Percentiles rank a stretch among this genome's conserved stretches.
Evolutionary conservation across 1,284 basidiomycete genomes (phyloP).

Genomic region (Exobasidium cylindrosporum): DNA sequence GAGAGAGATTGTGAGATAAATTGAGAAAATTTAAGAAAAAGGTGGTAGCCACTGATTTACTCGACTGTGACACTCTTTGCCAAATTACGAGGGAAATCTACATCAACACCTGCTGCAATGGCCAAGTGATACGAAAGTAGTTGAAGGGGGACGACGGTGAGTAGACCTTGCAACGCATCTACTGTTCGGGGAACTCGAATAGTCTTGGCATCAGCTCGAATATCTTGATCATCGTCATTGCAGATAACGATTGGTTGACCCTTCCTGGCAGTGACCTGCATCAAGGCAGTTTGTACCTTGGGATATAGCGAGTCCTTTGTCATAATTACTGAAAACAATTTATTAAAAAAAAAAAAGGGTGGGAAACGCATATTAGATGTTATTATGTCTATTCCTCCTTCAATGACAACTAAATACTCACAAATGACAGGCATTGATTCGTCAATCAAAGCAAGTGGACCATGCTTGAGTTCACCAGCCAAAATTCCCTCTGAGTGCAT

Average conservation of each 20-base stretch:
- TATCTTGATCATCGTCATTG: conserved; percentile 84
- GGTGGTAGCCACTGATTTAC: conserved; percentile 18
- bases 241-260: conserved; percentile 91
- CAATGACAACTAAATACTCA: too few relatives aligned
- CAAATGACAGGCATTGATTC: conserved; percentile 79
- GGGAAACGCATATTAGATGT: conserved; percentile 51
- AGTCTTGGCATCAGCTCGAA: conserved; percentile 71
- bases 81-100: conserved; percentile 97
- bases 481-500: conserved; percentile 67
- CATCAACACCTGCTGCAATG: conserved; percentile 90
- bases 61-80: conserved; percentile 58
- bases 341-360: conserved; percentile 9
- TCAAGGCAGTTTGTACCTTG: conserved; percentile 92
- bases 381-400: too few relatives aligned
- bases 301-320: conserved; percentile 97
- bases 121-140: conserved; percentile 95
- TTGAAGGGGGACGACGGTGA: conserved; percentile 96
- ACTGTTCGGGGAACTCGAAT: conserved; percentile 77
- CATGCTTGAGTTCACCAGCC: conserved; percentile 97
- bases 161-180: conserved; percentile 89
- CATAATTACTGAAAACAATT: too few relatives aligned
- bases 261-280: conserved; percentile 95
- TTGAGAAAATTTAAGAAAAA: conserved; percentile 1
- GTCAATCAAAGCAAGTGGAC: conserved; percentile 92
- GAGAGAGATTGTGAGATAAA: not conserved